These are phyloP conservation scores for Sporothrix protearum DNA, from an alignment of 2,329 filamentous ascomycete species.

Conservation along the genomic window DNA sequence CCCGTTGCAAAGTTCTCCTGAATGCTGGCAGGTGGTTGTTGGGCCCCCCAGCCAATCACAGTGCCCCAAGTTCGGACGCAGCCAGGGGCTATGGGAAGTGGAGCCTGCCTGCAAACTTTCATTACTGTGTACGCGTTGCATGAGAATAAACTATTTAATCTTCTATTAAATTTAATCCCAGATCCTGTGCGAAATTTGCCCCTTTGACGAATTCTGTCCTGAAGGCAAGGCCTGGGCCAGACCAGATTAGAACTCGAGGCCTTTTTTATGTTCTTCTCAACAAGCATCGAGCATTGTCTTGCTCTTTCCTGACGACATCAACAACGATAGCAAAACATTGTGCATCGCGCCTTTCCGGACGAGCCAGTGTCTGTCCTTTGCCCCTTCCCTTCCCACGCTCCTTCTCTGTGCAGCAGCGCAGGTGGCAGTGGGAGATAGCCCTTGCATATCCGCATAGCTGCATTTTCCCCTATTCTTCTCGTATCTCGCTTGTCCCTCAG, in stretches of 20 bases:
- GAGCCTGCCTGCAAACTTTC: conserved; percentile 1
- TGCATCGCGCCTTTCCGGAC: neutral
- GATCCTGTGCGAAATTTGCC: conserved; percentile 10
- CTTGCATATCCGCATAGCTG: conserved; percentile 14
- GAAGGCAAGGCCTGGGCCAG: neutral
- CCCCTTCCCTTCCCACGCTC: conserved; percentile 5
- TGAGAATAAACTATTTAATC: neutral
- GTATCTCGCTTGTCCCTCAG: neutral
- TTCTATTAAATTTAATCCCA: conserved; percentile 5
- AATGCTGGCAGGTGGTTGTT: neutral
- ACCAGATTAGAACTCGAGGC: neutral
- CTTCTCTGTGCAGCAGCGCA: neutral
- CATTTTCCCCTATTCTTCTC: conserved; percentile 14
- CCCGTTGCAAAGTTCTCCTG: neutral
- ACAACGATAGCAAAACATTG: neutral
- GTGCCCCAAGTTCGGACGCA: neutral
- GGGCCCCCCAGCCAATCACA: neutral
- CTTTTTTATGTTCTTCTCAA: neutral
- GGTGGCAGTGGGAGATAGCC: neutral
- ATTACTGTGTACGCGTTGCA: conserved; percentile 15
- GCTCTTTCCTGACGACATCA: neutral
- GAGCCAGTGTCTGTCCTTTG: neutral
- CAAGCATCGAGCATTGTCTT: neutral
- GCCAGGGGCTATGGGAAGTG: neutral
- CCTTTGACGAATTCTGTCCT: conserved; percentile 16